Conservation (phyloP, 2,329 filamentous ascomycete genomes). For the Trichoderma sp. region DNA sequence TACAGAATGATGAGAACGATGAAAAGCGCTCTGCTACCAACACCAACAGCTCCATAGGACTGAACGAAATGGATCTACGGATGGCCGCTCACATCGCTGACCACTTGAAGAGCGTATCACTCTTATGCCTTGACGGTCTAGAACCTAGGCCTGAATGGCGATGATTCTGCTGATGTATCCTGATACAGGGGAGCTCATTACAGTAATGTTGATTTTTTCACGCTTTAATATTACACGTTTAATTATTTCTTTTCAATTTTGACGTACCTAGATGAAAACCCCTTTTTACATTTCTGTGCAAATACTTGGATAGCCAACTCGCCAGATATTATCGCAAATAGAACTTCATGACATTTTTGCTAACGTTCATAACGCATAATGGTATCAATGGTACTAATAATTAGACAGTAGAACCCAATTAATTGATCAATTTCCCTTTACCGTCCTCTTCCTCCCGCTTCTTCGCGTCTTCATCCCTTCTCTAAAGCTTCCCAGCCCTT, state of each 20-base stretch:
- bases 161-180: too few species aligned
- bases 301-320: background rate
- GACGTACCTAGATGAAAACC: too few species aligned
- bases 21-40: background rate
- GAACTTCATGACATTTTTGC: too few species aligned
- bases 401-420: background rate
- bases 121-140: background rate
- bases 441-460: constrained; percentile 28
- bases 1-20: background rate
- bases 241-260: too few species aligned
- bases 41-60: background rate
- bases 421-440: background rate
- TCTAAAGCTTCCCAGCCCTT: constrained; percentile 34
- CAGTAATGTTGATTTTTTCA: too few species aligned
- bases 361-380: background rate
- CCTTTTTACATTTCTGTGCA: background rate
- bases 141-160: background rate
- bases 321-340: background rate
- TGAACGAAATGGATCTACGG: background rate
- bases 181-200: too few species aligned
- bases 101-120: background rate
- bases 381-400: background rate
- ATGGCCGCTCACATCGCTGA: background rate
- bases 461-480: constrained; percentile 30
- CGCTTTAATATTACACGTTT: too few species aligned